Evolutionary conservation across 2,329 filamentous ascomycete species (phyloP), one percentile per base, ranked within the genome.

Genomic region (Chlorencoelia australis): DNA sequence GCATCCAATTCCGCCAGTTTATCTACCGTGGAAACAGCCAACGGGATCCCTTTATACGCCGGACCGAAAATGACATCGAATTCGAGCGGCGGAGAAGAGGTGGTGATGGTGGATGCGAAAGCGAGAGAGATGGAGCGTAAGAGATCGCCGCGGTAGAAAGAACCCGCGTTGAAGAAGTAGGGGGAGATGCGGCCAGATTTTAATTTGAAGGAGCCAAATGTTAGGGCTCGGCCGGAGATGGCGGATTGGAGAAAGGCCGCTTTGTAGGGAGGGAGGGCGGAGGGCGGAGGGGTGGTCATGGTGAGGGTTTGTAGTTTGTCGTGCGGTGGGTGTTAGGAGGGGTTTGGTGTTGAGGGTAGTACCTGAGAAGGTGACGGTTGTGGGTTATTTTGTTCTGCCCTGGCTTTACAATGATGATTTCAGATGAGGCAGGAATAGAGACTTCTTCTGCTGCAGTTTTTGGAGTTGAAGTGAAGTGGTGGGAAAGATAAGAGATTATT

Each of bases 101-200:
- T 42, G 45, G 68, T 63, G 51, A 81, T 75, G 39, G 75, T 69
- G 47, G 71, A 62, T 28, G 89, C 89, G 61, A 89, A 96, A 41
- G 89, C 87, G 26, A 76, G 72, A 35, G 82, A 75, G 49, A 94
- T 83, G 39, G 86, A 76, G 44, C 73, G 73, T 45, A 93, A 75
- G 19, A 94, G 74, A 44, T 79, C 71, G 15, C 81, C 82, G 35
- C 79, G 79, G 69, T 91, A 86, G 64, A 96, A 93, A 53, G 84
- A 76, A 42, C 88, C 87, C 30, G 88, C 87, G 62, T 94, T 95
- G 77, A 96, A 94, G 70, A 96, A 96, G 72, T 96, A 96, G 27
- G 91, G 91, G 9, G 87, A 94, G 24, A 69, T 70, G 54, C 89
- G 84, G 63, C 85, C 84, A 36, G 88, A 95, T 67, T 98, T 98